Evolutionary conservation across 1,284 basidiomycete genomes (phyloP), one percentile per base, ranked within the genome.

Genomic region (Golubevia sp.): DNA sequence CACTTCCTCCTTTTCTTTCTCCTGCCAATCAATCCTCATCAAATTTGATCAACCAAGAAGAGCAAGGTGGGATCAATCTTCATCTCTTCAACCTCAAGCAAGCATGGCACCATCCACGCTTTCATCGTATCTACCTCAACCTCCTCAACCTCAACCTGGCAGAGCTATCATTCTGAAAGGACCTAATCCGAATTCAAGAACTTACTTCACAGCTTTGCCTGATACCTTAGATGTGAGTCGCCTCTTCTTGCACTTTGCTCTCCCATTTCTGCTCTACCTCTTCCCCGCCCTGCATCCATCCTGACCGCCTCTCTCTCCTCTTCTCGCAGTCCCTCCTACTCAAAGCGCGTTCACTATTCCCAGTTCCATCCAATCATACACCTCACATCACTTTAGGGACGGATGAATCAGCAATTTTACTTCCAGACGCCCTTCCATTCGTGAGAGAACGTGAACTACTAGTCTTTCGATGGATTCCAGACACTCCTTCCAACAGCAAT

Each of bases 381-480:
- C 74, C 79, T 8, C 68, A 76, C 55, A 70, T 81, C 51, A 70
- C 76, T 2, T 65, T 78, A 20, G 76, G 71, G 6, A 52, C 65
- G 1, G 68, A 77, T 20, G 67, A 70, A 59, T 63, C 72, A 30
- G 76, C 77, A 25, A 69, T 78, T 60, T 59, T 81, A 24, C 64
- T 79, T n/a, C 52, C 71, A 23, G 79, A 81, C 56, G 71, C 76
- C 1, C 68, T 75, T 59, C 72, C 71, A 4, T 76, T 77, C 51
- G 63, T 81, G 6, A 70, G 73, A 53, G 79, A 81, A 52, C 66
- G 79, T 21, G 79, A 81, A 49, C 61, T 78, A 6, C 58, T 81
- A 21, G 67, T 74, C 30, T 69, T 81, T 34, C 73, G 76, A n/a
- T 81, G 79, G 79, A 61, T 64, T 1, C 65, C 74, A 8, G 66